A percentile compares a stretch with the other conserved stretches of the same genome.
These are phyloP conservation scores for Alternaria gaisen DNA, from an alignment of 2,329 filamentous ascomycete species.

Conservation along the genomic window DNA sequence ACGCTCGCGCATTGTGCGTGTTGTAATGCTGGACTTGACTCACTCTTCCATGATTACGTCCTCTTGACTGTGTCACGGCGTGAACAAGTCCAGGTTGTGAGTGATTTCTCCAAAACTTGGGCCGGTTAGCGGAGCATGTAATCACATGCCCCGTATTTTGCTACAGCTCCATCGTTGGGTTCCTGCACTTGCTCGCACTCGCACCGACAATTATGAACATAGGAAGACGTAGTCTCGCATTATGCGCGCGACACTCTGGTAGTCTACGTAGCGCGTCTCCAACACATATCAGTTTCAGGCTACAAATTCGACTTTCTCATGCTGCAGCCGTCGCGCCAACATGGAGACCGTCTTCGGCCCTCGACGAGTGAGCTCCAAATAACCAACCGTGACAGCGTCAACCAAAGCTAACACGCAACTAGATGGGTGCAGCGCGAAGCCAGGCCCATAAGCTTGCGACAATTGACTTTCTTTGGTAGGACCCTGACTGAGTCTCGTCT, in stretches of 20 bases:
- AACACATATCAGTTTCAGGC: not conserved
- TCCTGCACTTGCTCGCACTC: constrained; percentile 23
- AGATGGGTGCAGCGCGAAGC: constrained; percentile 95
- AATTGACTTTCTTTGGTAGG: constrained; percentile 96
- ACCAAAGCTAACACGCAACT: constrained; percentile 5
- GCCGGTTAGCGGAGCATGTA: constrained; percentile 17
- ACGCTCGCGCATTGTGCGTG: not conserved
- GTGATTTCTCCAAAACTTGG: constrained; percentile 8
- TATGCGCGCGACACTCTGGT: constrained; percentile 12
- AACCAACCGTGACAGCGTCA: not conserved
- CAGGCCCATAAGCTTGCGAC: constrained; percentile 92
- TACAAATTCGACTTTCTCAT: constrained; percentile 27
- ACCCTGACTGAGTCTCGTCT: constrained; percentile 89
- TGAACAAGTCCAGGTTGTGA: constrained; percentile 6
- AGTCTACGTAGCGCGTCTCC: constrained; percentile 20
- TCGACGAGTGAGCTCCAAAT: constrained; percentile 63
- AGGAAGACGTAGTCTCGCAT: constrained; percentile 13
- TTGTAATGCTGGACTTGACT: not conserved
- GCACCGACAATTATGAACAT: constrained; percentile 32
- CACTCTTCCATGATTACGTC: not conserved
- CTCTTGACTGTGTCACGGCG: not conserved
- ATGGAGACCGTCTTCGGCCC: constrained; percentile 66
- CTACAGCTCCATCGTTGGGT: constrained; percentile 14
- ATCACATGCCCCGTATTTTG: constrained; percentile 20
- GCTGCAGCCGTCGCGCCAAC: constrained; percentile 56